Evolutionary conservation across 768 basidiomycete species (phyloP).

Genomic region (Leccinum incarnatum): DNA sequence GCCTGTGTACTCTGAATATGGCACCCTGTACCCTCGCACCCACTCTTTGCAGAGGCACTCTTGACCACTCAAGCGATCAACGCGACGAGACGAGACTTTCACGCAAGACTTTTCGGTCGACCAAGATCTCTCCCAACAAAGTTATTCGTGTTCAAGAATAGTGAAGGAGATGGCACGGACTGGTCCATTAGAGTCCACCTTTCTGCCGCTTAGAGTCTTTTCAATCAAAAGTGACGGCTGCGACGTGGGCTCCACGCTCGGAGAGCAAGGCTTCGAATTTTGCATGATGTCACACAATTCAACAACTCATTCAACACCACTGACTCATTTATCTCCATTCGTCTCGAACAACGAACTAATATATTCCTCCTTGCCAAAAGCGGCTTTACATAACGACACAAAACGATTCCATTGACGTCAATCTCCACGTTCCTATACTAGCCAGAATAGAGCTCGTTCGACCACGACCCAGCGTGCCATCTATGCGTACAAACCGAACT

Average conservation of each 20-base stretch:
- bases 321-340: background rate
- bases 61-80: too few species aligned
- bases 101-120: too few species aligned
- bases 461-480: conserved; percentile 17
- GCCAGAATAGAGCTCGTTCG: background rate
- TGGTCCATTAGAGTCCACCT: too few species aligned
- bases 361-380: background rate
- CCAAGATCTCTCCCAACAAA: too few species aligned
- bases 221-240: too few species aligned
- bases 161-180: too few species aligned
- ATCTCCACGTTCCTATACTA: background rate
- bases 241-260: background rate
- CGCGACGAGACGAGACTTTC: too few species aligned
- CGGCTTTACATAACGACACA: background rate
- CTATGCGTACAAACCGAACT: conserved; percentile 14
- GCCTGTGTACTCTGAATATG: too few species aligned
- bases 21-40: too few species aligned
- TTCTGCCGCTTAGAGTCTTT: too few species aligned
- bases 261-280: background rate
- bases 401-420: background rate
- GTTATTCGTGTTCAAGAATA: too few species aligned
- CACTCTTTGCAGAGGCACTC: too few species aligned
- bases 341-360: background rate
- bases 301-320: background rate
- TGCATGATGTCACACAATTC: background rate